These are phyloP conservation scores for Emericellopsis cladophorae DNA, from an alignment of 2,329 filamentous ascomycete genomes.

Conservation along the genomic window DNA sequence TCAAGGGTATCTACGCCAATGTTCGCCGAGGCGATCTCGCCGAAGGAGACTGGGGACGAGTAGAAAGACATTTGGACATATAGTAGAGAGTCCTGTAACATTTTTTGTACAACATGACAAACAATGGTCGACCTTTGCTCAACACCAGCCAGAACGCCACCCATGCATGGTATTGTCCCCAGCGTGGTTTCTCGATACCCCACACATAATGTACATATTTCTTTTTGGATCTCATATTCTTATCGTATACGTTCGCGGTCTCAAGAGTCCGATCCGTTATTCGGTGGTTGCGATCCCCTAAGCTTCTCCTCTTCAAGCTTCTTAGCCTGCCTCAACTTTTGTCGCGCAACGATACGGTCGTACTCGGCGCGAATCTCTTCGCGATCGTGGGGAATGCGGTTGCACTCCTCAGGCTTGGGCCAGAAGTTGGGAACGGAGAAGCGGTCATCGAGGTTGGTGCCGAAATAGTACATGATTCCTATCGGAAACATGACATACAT, in stretches of 20 bases:
- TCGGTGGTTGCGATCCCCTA: conserved; percentile 4
- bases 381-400: conserved; percentile 62
- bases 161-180: background rate
- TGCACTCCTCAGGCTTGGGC: conserved; percentile 69
- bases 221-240: background rate
- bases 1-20: conserved; percentile 74
- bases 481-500: conserved; percentile 99
- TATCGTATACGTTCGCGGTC: background rate
- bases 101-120: conserved; percentile 3
- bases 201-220: background rate
- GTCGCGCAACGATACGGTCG: conserved; percentile 50
- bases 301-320: conserved; percentile 20
- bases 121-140: conserved; percentile 1
- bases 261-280: conserved; percentile 2
- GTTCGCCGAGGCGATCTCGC: conserved; percentile 33
- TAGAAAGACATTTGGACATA: conserved; percentile 41
- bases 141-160: background rate
- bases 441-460: conserved; percentile 88
- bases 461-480: conserved; percentile 99
- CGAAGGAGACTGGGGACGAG: conserved; percentile 39
- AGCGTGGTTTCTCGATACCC: background rate
- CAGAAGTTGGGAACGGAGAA: conserved; percentile 89
- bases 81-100: conserved; percentile 5
- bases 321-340: conserved; percentile 62
- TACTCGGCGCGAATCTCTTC: conserved; percentile 79